phyloP scores from a whole-genome alignment of 1,284 basidiomycete genomes.

The Cerioporus squamosus region DNA sequence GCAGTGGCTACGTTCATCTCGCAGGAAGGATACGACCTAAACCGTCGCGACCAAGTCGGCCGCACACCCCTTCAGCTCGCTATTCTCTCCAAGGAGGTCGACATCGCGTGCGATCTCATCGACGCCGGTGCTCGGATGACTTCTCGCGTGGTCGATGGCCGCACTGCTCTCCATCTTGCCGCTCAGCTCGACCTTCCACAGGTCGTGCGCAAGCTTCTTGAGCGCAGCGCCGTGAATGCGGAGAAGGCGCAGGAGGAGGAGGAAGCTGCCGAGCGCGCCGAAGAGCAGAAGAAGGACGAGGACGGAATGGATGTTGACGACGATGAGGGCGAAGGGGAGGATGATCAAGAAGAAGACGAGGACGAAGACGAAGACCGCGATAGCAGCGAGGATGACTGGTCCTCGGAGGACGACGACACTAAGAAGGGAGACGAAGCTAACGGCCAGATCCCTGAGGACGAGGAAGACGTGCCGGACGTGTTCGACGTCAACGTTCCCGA shows the following conservation, averaged over 20 bases:
- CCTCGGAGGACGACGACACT: slow-evolving; percentile 28
- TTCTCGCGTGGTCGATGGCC: slow-evolving; percentile 56
- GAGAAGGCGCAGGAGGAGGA: slow-evolving; percentile 39
- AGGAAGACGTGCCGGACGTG: slow-evolving; percentile 52
- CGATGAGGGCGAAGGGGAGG: slow-evolving; percentile 38
- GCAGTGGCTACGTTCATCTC: slow-evolving; percentile 44
- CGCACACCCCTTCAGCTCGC: slow-evolving; percentile 60
- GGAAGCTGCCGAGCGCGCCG: slow-evolving; percentile 30
- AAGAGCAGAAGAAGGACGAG: slow-evolving; percentile 31
- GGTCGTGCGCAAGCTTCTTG: slow-evolving; percentile 53
- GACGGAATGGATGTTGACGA: slow-evolving; percentile 37
- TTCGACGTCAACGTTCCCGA: slow-evolving; percentile 55
- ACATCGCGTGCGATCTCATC: slow-evolving; percentile 53
- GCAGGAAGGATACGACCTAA: slow-evolving; percentile 45
- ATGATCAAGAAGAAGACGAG: slow-evolving; percentile 36
- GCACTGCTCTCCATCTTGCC: slow-evolving; percentile 58
- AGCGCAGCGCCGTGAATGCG: slow-evolving; percentile 45
- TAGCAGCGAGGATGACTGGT: slow-evolving; percentile 41
- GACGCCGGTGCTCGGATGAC: slow-evolving; percentile 59
- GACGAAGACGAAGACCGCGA: slow-evolving; percentile 29
- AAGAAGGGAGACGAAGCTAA: slow-evolving; percentile 23
- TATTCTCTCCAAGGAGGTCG: slow-evolving; percentile 46
- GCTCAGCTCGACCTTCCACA: slow-evolving; percentile 47
- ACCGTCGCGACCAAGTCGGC: slow-evolving; percentile 61
- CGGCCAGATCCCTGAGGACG: slow-evolving; percentile 50